Base-by-base conservation (phyloP, 2,329 filamentous ascomycete genomes). In the Exophiala xenobiotica region DNA sequence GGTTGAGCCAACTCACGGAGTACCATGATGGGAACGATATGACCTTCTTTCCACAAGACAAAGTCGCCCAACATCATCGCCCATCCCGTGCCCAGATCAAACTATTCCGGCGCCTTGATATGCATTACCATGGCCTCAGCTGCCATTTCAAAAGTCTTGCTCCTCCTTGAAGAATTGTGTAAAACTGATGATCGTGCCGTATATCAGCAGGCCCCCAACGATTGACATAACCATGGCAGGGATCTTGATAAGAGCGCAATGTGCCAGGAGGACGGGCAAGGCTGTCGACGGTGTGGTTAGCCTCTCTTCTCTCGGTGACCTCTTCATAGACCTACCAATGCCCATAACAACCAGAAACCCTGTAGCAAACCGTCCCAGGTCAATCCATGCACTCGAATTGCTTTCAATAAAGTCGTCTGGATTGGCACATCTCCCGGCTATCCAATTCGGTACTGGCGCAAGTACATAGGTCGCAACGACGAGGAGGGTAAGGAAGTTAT, bases 111-210 rank as follows among this genome's bases (percentile, higher is more conserved):
- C 38, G 44, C 52, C 44, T 31, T 35, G n/a, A 42, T 18, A 53
- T 50, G 46, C 46, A 50, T 50, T 31, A 18, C 53, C 29, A 26
- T 48, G 14, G 24, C 43, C 38, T 33, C 20, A 48, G 7, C n/a
- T n/a, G n/a, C 8, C 42, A 11, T 35, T 39, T 29, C 41, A 97
- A 70, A 97, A 99, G 64, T 97, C 93, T 67, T 95, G 88, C 69
- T 97, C 90, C 72, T 97, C 91, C 69, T 92, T 87, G 78, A 99
- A 99, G 76, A 97, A 99, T 84, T 96, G 88, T 61, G 88, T 86
- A 72, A 99, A 99, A 74, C 88, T 93, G 73, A 99, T 95, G 68
- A 99, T 96, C 42, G 93, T 99, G 51, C 90, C 89, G 73, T 99
- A 99, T 69, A 99, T 99, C 68, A 99, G 75, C 53, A 96, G 76